Evolutionary conservation across 306 rosid species (phyloP).

Genomic region (Cucumis cinereus): DNA sequence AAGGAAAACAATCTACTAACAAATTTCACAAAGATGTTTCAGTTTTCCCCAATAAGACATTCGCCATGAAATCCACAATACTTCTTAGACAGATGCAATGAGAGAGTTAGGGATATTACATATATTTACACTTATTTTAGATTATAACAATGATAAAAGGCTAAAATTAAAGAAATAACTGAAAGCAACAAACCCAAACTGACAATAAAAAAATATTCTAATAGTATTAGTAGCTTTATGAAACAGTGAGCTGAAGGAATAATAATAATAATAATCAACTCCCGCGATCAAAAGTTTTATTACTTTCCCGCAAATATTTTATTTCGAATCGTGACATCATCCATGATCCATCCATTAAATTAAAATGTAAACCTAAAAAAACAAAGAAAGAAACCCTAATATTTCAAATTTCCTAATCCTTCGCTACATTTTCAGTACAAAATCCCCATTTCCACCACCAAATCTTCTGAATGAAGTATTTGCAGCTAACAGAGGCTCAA

Average conservation of each 20-base stretch:
- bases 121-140: background rate
- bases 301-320: background rate
- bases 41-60: background rate
- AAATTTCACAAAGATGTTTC: background rate
- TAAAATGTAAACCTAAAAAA: background rate
- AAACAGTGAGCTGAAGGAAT: background rate
- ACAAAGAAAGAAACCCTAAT: background rate
- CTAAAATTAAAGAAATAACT: too few species aligned
- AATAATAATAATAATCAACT: background rate
- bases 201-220: background rate
- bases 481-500: background rate
- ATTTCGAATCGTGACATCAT: constrained; percentile 1
- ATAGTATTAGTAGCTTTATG: background rate
- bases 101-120: background rate
- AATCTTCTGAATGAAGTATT: background rate
- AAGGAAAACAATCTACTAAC: background rate
- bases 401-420: background rate
- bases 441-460: background rate
- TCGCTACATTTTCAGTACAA: background rate
- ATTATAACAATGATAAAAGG: background rate
- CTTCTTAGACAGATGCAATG: background rate
- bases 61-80: background rate
- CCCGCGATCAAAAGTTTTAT: background rate
- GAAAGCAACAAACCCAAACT: background rate
- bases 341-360: background rate